These are phyloP conservation scores for Grigorovia yakushimaensis DNA, from an alignment of 805 yeast species.

Conservation along the genomic window DNA sequence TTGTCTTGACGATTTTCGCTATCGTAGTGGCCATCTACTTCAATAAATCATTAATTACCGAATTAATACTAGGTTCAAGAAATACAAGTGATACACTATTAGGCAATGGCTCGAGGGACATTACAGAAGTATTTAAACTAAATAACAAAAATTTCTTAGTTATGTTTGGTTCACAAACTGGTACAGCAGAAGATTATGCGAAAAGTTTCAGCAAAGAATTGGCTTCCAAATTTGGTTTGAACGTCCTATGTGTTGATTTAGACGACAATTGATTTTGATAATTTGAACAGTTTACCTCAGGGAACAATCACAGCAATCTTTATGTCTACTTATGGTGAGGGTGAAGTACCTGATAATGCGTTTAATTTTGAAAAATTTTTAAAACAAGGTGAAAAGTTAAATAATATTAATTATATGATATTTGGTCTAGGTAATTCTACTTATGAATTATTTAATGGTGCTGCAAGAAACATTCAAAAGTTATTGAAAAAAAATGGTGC, in stretches of 20 bases:
- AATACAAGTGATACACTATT: not conserved
- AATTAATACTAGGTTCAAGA: not conserved
- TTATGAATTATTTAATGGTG: conserved; percentile 82
- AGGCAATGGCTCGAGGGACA: conserved; percentile 42
- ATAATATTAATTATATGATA: conserved; percentile 55
- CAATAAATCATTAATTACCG: conserved; percentile 45
- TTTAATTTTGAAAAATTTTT: conserved; percentile 64
- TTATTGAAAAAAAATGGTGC: conserved; percentile 58
- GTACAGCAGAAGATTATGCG: conserved; percentile 97
- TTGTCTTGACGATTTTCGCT: not conserved
- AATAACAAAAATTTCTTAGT: conserved; percentile 69
- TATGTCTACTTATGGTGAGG: conserved; percentile 94
- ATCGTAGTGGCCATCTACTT: conserved; percentile 43
- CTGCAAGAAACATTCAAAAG: conserved; percentile 53
- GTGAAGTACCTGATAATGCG: conserved; percentile 95
- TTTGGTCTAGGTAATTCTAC: conserved; percentile 95
- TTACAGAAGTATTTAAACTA: conserved; percentile 45
- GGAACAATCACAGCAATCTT: conserved; percentile 56
- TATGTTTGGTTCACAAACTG: conserved; percentile 92
- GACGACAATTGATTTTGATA: conserved; percentile 83
- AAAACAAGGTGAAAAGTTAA: conserved; percentile 27
- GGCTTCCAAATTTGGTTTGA: conserved; percentile 68
- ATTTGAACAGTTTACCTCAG: conserved; percentile 51
- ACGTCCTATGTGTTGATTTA: conserved; percentile 77
- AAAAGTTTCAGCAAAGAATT: conserved; percentile 83